Evolutionary conservation across 1,284 basidiomycete genomes (phyloP), one percentile per base, ranked within the genome.

Genomic region (Taiwanofungus camphoratus): DNA sequence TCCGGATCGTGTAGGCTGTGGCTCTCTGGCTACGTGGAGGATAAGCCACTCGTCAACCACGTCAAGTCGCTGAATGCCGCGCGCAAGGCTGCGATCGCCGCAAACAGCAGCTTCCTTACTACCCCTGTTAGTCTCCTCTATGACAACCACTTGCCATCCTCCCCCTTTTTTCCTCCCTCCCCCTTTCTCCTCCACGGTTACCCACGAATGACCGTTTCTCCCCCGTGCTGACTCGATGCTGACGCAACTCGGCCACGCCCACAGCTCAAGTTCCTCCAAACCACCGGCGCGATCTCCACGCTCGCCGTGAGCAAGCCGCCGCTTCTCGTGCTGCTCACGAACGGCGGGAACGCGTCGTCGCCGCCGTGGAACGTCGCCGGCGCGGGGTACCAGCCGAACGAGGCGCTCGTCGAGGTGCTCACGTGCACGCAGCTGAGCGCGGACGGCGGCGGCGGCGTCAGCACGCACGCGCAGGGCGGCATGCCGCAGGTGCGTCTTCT

Each of bases 281-380:
- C 59, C 45, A 62, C 47, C 54, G 67, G 58, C 36, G 63, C 51
- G 58, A 68, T 63, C 34, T 66, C 73, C 45, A 70, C 76, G 1
- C 63, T 87, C 32, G 77, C 71, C 0, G 59, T 86, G 21, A 73
- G 70, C 37, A 89, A 89, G 61, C 66, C 73, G 0, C 82, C 84
- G 1, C 61, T 90, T 49, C 70, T 88, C 36, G 65, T 78, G 5
- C 68, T 87, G 13, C 60, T 89, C 40, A 79, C 81, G 15, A 87
- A 87, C 63, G 63, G 67, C 22, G 87, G 87, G 27, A 59, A 56
- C 29, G 54, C 61, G 11, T 60, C 54, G 8, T 48, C 52, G 13
- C 57, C 64, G n/a, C 53, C 57, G 9, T 81, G 77, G 77, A 67
- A 56, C 27, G 66, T 79, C 21, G 61, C 69, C 1, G 62, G 66